Base-by-base conservation (phyloP, 768 basidiomycete species). In the Tulasnella sp. region DNA sequence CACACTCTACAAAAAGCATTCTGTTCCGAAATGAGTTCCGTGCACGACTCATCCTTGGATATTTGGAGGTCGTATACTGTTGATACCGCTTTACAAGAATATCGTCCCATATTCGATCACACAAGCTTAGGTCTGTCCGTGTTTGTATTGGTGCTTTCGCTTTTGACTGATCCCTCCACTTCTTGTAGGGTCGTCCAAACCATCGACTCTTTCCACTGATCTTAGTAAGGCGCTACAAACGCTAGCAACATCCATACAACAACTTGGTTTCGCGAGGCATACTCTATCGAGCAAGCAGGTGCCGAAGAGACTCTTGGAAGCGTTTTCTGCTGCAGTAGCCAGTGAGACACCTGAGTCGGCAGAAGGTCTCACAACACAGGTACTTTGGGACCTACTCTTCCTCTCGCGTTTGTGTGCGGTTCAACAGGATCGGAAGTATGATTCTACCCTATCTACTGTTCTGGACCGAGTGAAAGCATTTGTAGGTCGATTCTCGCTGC, bases 181-280 rank as follows among this genome's bases (percentile, higher is more conserved):
- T 27, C 81, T 81, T 27, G 24, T 79, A 62, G 78, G 80, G 80
- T 82, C 78, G 40, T 27, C 71, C 24, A 52, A 78, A 56, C 84
- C 83, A 71, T 84, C 81, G 78, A 87, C 87, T 12, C 89, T 91
- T 72, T 92, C 92, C 46, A 84, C 89, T 73, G 84, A 85, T 62
- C 86, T 93, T 75, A 85, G 91, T 79, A 86, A 88, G 62, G 88
- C 90, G 24, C 84, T 94, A 75, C 83, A 91, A 71, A 84, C 86
- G 0, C 84, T 94, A 24, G 89, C 89, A 42, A 86, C 87, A 19
- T 87, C 88, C 3, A 84, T 92, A 75, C 89, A 90, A 81, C 86
- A 88, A n/a, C 84, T 94, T 18, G 91, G 90, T 1, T 84, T 89
- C 74, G 85, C 87, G 62, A 85, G 86, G 75, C 76, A 77, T 18